Evolutionary conservation across 805 yeast species (phyloP), one percentile per base, ranked within the genome.

Genomic region (Candida chauliodis): DNA sequence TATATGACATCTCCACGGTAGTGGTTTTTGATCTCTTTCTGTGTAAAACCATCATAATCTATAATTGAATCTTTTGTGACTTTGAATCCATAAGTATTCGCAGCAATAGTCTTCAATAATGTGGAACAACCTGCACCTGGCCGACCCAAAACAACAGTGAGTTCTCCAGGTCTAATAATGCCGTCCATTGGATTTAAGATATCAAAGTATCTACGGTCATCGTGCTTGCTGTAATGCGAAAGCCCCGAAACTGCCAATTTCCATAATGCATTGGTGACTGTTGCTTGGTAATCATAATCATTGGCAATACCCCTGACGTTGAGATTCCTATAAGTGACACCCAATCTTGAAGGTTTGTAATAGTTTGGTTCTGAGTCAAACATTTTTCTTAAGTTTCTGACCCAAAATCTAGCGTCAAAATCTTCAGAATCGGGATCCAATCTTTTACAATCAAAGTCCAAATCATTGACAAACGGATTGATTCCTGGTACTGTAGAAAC

Each of bases 121-220:
- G 68, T 61, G 3, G 66, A 58, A 48, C 67, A 61, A 26, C 68
- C 68, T 23, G 65, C 53, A 39, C 68, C 68, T 8, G 68, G 68
- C 47, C 66, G 52, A 31, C 68, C 68, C 35, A 62, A 53, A 3
- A 62, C 66, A 19, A 62, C 67, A 5, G 68, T 62, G 31, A 62
- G 43, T 41, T 61, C 65, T 41, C 68, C 68, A 1, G 68, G 63
- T 20, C 41, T 47, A 33, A 36, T 36, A 3, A 36, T 21, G 6
- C 34, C 86, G 50, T 79, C 84, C 83, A 79, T 78, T 19, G 81
- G 69, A 53, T 79, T 79, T 55, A 75, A 63, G 44, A 75, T 79
- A 43, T 73, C 74, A 44, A 75, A 78, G 43, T 49, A 47, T 27
- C 43, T 45, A 20, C 43, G 40, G 13, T 45, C 43, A 34, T 41